Evolutionary conservation across 495 filamentous ascomycete species (phyloP).

Genomic region (Penicillium chermesinum): DNA sequence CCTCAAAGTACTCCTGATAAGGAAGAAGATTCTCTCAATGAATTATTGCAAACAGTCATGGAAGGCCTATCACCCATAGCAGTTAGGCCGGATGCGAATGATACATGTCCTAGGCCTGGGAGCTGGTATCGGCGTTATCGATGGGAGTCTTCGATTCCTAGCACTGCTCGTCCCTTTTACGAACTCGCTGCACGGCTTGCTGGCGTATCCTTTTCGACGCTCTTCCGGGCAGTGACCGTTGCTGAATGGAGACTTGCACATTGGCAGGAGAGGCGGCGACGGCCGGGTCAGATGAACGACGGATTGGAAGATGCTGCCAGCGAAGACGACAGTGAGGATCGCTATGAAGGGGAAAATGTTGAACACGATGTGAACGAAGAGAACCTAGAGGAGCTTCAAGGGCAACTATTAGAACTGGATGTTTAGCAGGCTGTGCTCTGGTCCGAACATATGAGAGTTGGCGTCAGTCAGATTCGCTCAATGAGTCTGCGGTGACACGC

Average conservation of each 20-base stretch:
- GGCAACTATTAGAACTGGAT: conserved; percentile 24
- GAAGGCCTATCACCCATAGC: conserved; percentile 27
- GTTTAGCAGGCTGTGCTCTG: conserved; percentile 6
- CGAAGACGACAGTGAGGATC: conserved; percentile 11
- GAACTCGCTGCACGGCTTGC: conserved; percentile 47
- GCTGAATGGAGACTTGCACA: conserved; percentile 41
- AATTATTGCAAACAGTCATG: conserved; percentile 37
- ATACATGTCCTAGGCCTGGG: conserved; percentile 39
- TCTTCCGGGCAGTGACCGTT: conserved; percentile 44
- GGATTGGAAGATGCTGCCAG: conserved; percentile 15
- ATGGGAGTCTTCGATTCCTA: conserved; percentile 50
- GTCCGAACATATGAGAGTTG: not conserved
- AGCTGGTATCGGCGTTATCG: conserved; percentile 55
- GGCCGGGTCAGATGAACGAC: conserved; percentile 20
- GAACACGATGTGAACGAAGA: not conserved
- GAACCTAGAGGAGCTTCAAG: conserved; percentile 28
- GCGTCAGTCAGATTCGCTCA: too few species aligned
- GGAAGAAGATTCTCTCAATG: conserved; percentile 23
- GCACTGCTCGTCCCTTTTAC: conserved; percentile 50
- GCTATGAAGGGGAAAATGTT: not conserved
- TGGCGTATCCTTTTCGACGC: conserved; percentile 41
- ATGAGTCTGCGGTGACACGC: too few species aligned
- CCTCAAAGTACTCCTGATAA: not conserved
- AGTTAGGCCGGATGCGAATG: conserved; percentile 24
- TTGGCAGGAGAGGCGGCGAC: conserved; percentile 36